Evolutionary conservation across 345 rosid species (phyloP), one percentile per base, ranked within the genome.

Genomic region (Eucalyptus pauciflora): DNA sequence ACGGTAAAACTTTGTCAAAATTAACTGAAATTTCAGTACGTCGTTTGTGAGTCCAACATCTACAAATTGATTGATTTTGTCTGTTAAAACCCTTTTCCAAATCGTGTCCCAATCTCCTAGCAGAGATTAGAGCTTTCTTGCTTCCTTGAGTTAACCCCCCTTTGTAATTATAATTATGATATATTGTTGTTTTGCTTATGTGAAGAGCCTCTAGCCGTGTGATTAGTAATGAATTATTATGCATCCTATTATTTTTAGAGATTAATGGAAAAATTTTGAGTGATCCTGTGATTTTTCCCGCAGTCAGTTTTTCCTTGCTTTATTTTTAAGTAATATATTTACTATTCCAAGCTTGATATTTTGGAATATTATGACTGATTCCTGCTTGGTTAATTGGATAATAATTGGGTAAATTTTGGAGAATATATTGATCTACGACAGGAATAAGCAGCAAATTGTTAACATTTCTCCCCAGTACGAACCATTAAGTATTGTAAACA

Each of bases 221-320:
- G 3, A n/a, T 2, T 62, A 62, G 17, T 4, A n/a, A 62, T 62
- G 71, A 62, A 7, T 15, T 29, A 62, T 29, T 12, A 13, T 62
- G 4, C 1, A 62, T 62, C 4, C 3, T n/a, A 14, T 15, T 7
- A 64, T 67, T 67, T 0, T 67, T 4, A 1, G 3, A n/a, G 20
- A 67, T 67, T n/a, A n/a, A 17, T 14, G 10, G 10, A 67, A 67
- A 6, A 1, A 0, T 3, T 27, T n/a, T 67, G 0, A 62, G 37
- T 13, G 9, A 0, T 2, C 71, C 18, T 1, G 0, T 29, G 4
- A 13, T 29, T 62, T 62, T 62, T 62, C 71, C 33, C 3, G 3
- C 37, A 33, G 37, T 64, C 3, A 0, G 18, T 31, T 31, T 67
- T 31, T 6, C 4, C 43, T 31, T 67, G 3, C 7, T 67, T 31